Percentiles rank a stretch among this genome's conserved stretches.
phyloP scores from a whole-genome alignment of 805 yeast species.

The Hanseniaspora osmophila region DNA sequence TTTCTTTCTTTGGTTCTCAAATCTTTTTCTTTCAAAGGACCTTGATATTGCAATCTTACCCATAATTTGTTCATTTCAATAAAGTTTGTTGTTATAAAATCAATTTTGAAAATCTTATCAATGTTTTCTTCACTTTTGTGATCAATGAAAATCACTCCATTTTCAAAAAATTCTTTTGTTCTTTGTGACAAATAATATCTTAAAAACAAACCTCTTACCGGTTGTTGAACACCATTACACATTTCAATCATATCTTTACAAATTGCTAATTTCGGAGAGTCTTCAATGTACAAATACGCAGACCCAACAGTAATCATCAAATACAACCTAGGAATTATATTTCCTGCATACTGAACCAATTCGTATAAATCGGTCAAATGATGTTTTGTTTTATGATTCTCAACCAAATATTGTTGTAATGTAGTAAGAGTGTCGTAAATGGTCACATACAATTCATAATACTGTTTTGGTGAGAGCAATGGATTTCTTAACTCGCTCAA shows the following conservation, averaged over 20 bases:
- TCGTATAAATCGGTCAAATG: constrained; percentile 79
- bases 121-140: constrained; percentile 9
- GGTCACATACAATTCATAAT: constrained; percentile 78
- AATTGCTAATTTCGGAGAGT: constrained; percentile 71
- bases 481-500: constrained; percentile 71
- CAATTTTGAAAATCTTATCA: constrained; percentile 27
- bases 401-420: constrained; percentile 49
- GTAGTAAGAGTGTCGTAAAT: constrained; percentile 70
- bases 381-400: constrained; percentile 54
- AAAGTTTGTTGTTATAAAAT: constrained; percentile 72
- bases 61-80: constrained; percentile 96
- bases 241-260: constrained; percentile 94
- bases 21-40: constrained; percentile 69
- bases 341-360: constrained; percentile 88
- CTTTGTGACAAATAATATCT: constrained; percentile 81
- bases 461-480: constrained; percentile 65
- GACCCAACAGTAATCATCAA: constrained; percentile 93
- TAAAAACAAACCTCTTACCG: constrained; percentile 79
- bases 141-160: neutral
- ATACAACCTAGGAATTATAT: constrained; percentile 80
- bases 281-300: constrained; percentile 63
- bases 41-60: constrained; percentile 94
- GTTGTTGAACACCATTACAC: constrained; percentile 95
- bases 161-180: constrained; percentile 37
- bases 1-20: constrained; percentile 67